These are phyloP conservation scores for Baeospora myosura DNA, from an alignment of 1,284 basidiomycete species.

Conservation along the genomic window DNA sequence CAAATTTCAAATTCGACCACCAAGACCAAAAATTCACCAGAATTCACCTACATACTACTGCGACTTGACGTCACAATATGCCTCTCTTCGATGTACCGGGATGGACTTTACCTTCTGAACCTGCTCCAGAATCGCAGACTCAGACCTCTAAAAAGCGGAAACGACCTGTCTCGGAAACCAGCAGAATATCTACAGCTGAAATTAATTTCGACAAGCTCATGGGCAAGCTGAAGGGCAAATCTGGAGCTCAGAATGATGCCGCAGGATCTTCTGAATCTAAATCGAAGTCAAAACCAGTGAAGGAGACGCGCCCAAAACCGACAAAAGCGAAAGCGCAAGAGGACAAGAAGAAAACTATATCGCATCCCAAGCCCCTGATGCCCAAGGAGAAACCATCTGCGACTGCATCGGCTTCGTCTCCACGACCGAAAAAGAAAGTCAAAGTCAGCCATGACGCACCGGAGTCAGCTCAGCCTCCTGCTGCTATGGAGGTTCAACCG, in stretches of 20 bases:
- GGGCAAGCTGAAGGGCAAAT: constrained; percentile 40
- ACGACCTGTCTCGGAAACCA: constrained; percentile 32
- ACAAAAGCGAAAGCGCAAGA: constrained; percentile 17
- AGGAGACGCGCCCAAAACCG: constrained; percentile 7
- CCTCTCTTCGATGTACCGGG: constrained; percentile 64
- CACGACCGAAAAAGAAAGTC: constrained; percentile 28
- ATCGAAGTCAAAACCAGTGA: not conserved
- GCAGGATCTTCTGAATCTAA: constrained; percentile 2
- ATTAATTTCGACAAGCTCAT: constrained; percentile 78
- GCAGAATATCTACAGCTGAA: constrained; percentile 40
- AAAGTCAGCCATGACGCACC: constrained; percentile 21
- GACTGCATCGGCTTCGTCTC: constrained; percentile 11
- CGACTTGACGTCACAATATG: too few relatives aligned
- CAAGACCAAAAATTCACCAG: too few relatives aligned
- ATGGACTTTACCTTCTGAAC: constrained; percentile 50
- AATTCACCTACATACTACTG: too few relatives aligned
- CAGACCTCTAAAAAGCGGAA: constrained; percentile 65
- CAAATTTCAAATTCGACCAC: too few relatives aligned
- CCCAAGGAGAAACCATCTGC: constrained; percentile 14
- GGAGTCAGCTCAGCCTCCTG: constrained; percentile 3
- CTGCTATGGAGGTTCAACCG: not conserved
- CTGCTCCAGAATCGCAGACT: constrained; percentile 29
- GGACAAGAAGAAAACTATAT: constrained; percentile 24
- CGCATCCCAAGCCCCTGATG: constrained; percentile 25
- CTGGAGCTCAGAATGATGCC: constrained; percentile 8